These are phyloP conservation scores for Carpinus viminea DNA, from an alignment of 306 rosid genomes.

Conservation along the genomic window DNA sequence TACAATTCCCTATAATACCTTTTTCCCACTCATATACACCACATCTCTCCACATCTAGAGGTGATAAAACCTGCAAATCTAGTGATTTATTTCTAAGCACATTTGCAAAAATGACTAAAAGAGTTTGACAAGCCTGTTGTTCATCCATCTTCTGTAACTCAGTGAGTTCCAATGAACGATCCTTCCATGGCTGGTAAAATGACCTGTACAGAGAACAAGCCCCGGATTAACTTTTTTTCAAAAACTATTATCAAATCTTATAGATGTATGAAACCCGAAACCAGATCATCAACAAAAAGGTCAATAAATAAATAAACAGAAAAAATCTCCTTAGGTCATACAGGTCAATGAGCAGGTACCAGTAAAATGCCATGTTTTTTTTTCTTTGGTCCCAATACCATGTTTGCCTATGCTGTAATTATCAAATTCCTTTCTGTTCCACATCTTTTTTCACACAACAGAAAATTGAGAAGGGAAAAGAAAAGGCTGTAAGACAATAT, in stretches of 20 bases:
- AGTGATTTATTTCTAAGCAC: constrained; percentile 47
- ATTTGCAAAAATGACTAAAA: constrained; percentile 55
- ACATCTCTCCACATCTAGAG: constrained; percentile 44
- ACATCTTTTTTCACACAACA: not conserved
- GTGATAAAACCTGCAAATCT: constrained; percentile 42
- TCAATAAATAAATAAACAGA: not conserved
- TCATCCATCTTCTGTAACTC: constrained; percentile 64
- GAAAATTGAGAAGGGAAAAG: not conserved
- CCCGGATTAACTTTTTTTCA: constrained; percentile 4
- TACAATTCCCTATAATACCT: constrained; percentile 33
- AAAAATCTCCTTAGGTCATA: not conserved
- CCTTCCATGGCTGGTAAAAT: constrained; percentile 68
- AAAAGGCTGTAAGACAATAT: constrained; percentile 10
- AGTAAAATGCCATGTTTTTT: not conserved
- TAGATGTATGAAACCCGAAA: not conserved
- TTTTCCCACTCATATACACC: constrained; percentile 70
- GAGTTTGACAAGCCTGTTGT: constrained; percentile 67
- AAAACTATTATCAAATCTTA: not conserved
- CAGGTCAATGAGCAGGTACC: not conserved
- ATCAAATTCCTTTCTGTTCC: not conserved
- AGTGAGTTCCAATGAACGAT: constrained; percentile 41
- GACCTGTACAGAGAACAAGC: constrained; percentile 50
- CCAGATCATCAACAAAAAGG: too few species aligned
- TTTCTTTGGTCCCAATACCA: not conserved
- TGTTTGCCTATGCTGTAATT: not conserved